phyloP scores from a whole-genome alignment of 805 yeast species.

The Barnettozyma pratensis region DNA sequence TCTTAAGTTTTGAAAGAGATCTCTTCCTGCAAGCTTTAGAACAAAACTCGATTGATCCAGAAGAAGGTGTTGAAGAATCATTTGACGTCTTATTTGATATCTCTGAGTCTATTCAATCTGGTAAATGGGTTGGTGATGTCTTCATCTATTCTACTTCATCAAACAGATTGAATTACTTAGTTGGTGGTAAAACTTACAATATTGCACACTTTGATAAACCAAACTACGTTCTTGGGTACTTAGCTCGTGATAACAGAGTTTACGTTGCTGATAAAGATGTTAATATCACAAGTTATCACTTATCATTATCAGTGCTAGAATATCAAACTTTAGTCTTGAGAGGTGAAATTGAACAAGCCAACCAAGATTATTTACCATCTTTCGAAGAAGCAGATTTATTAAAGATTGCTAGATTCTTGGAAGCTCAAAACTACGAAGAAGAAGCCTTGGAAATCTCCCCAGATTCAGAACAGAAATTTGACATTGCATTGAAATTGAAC shows the following conservation, averaged over 20 bases:
- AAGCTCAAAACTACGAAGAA: slow-evolving; percentile 82
- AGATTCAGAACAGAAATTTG: slow-evolving; percentile 89
- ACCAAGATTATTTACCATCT: slow-evolving; percentile 49
- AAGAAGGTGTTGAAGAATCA: slow-evolving; percentile 85
- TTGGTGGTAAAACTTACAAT: slow-evolving; percentile 90
- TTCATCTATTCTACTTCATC: slow-evolving; percentile 84
- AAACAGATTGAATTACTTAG: slow-evolving; percentile 87
- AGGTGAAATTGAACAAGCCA: slow-evolving; percentile 87
- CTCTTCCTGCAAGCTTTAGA: slow-evolving; percentile 58
- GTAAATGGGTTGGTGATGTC: slow-evolving; percentile 97
- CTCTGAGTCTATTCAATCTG: slow-evolving; percentile 76
- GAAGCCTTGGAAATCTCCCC: slow-evolving; percentile 80
- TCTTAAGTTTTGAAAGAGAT: slow-evolving; percentile 68
- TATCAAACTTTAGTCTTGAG: slow-evolving; percentile 94
- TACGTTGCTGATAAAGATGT: slow-evolving; percentile 90
- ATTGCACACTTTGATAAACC: slow-evolving; percentile 89
- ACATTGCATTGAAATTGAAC: slow-evolving; percentile 75
- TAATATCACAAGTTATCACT: slow-evolving; percentile 72
- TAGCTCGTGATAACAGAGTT: slow-evolving; percentile 84
- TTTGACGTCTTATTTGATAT: slow-evolving; percentile 83
- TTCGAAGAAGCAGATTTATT: slow-evolving; percentile 62
- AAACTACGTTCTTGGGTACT: slow-evolving; percentile 81
- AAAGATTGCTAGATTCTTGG: slow-evolving; percentile 87
- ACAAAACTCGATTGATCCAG: slow-evolving; percentile 55
- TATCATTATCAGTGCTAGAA: slow-evolving; percentile 83